Conservation (phyloP, 1,139 yeast species). For the Suhomyces ambrosiae region DNA sequence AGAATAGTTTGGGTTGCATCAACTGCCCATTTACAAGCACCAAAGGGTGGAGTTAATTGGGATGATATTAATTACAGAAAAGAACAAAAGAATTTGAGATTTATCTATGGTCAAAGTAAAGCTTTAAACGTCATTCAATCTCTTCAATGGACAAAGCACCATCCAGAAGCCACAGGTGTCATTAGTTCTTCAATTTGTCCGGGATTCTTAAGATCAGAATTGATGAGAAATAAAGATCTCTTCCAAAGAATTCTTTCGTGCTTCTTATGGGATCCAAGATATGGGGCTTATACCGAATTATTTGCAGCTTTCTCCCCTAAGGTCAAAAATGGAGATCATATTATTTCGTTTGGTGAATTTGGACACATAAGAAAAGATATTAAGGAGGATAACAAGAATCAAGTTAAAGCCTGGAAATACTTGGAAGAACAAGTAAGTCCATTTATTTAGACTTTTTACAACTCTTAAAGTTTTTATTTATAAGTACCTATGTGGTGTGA, state of each 20-base stretch:
- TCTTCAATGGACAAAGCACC: slow-evolving; percentile 40
- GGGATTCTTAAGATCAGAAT: slow-evolving; percentile 45
- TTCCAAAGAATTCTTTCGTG: not conserved
- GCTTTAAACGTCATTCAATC: slow-evolving; percentile 47
- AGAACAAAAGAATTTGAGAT: slow-evolving; percentile 9
- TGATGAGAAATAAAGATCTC: slow-evolving; percentile 31
- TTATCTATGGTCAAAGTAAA: slow-evolving; percentile 51
- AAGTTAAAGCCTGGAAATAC: slow-evolving; percentile 11
- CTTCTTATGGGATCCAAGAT: slow-evolving; percentile 9
- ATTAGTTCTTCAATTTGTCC: slow-evolving; percentile 49
- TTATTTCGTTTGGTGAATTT: slow-evolving; percentile 11
- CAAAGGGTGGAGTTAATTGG: slow-evolving; percentile 44
- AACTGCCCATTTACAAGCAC: slow-evolving; percentile 36
- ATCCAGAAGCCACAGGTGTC: slow-evolving; percentile 30
- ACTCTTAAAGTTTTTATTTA: no score
- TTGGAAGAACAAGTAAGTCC: no score
- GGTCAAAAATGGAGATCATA: slow-evolving; percentile 11
- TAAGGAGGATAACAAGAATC: slow-evolving; percentile 5
- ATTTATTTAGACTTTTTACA: no score
- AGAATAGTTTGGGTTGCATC: slow-evolving; percentile 55
- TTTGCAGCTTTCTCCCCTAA: slow-evolving; percentile 27
- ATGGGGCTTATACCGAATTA: slow-evolving; percentile 28
- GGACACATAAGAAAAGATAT: slow-evolving; percentile 13
- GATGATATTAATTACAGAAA: slow-evolving; percentile 34
- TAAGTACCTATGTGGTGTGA: no score